Base-by-base conservation (phyloP, 23 red algal species). In the Gracilaria gracilis region DNA sequence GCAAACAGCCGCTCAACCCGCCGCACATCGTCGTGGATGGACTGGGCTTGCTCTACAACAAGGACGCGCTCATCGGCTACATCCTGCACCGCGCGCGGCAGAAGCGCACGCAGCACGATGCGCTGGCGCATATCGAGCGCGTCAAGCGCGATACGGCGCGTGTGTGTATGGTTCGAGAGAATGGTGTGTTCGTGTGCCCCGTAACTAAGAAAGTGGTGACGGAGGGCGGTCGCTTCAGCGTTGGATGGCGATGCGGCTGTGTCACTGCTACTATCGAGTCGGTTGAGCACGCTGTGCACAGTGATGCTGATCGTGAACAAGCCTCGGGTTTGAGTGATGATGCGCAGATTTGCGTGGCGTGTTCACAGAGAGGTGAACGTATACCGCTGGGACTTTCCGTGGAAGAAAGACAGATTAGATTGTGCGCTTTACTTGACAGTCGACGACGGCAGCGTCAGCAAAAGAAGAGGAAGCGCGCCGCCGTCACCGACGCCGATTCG, bases 21-120 rank as follows among this genome's bases (percentile, higher is more conserved):
- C 84, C 83, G 19, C 86, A 89, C 57, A 72, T 95, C 3, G 93
- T 95, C 12, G 93, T 84, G 28, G 86, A 90, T 65, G 54, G 83
- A 21, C 75, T 89, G 51, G 93, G 93, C 40, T 69, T 82, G 32
- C 83, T 95, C 21, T 95, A 82, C 50, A 95, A 95, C 93, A 88
- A 88, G 74, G 93, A 95, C 40, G 93, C 84, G 37, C 84, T 95
- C 29, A 82, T 95, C 29, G 11, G 19, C 15, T 81, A 72, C 20
- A 21, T 95, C 7, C 42, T 95, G 37, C 57, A 32, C 16, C 69
- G 93, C 19, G 82, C 75, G 48, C 72, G 86, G 12, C 15, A 88
- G 8, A 42, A 77, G 23, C 6, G 16, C 0, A 0, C 62, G 19
- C 16, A 8, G n/a, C 6, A 8, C 13, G 66, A 78, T 25, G 69